These are phyloP conservation scores for Periconia macrospinosa DNA, from an alignment of 2,329 filamentous ascomycete species.

Conservation along the genomic window DNA sequence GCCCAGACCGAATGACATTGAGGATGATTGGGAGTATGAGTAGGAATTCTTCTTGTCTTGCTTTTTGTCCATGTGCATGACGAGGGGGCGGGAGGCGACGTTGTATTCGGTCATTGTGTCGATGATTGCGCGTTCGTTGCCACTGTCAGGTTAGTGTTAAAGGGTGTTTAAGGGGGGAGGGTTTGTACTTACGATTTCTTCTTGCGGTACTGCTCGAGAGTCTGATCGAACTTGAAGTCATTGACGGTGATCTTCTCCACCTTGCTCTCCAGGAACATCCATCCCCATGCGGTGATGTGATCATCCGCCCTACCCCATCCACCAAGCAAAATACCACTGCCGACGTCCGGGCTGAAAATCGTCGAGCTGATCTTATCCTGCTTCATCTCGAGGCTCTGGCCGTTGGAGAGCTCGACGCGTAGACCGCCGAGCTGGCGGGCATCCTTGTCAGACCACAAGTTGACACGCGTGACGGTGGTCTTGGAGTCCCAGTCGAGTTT, in stretches of 20 bases:
- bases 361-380: not conserved
- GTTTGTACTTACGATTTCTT: conserved; percentile 1
- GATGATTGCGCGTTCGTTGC: not conserved
- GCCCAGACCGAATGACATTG: not conserved
- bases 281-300: conserved; percentile 7
- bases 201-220: conserved; percentile 2
- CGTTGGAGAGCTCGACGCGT: conserved; percentile 2
- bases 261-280: conserved; percentile 6
- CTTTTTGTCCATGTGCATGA: not conserved
- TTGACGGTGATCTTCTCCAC: conserved; percentile 4
- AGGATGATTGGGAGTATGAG: conserved; percentile 1
- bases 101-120: not conserved
- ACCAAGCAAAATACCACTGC: conserved; percentile 4
- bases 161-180: not conserved
- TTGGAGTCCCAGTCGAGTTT: conserved; percentile 3
- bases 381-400: conserved; percentile 1
- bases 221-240: conserved; percentile 5
- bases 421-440: conserved; percentile 2
- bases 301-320: conserved; percentile 4
- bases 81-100: not conserved
- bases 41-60: not conserved
- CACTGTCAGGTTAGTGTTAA: conserved; percentile 1
- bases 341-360: not conserved
- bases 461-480: not conserved
- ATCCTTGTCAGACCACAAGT: conserved; percentile 4